Evolutionary conservation across 352 stramenopile species (phyloP).

Genomic region (Phytophthora sojae): DNA sequence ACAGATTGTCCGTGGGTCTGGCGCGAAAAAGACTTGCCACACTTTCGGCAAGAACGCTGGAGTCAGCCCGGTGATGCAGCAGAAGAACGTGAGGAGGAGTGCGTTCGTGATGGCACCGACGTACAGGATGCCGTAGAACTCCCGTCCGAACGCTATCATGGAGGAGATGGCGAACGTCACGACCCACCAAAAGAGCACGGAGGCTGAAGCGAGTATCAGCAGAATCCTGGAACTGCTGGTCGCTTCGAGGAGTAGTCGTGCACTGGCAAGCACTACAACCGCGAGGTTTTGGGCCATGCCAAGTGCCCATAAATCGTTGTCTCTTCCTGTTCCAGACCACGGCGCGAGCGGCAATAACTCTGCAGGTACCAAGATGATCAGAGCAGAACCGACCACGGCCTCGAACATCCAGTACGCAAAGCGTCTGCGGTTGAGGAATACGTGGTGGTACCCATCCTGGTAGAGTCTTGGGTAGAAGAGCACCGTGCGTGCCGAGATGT

Average conservation of each 20-base stretch:
- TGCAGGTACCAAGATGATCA: slow-evolving; percentile 58
- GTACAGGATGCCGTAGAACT: slow-evolving; percentile 68
- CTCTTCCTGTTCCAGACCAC: slow-evolving; percentile 54
- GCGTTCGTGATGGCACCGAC: slow-evolving; percentile 52
- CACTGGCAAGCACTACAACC: slow-evolving; percentile 65
- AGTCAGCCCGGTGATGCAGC: slow-evolving; percentile 37
- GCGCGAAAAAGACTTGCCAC: slow-evolving; percentile 45
- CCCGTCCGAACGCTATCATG: slow-evolving; percentile 57
- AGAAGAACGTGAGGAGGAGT: slow-evolving; percentile 46
- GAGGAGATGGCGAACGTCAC: slow-evolving; percentile 59
- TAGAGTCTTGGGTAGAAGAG: slow-evolving; percentile 63
- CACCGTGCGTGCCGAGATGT: slow-evolving; percentile 56
- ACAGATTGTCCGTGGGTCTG: slow-evolving; percentile 56
- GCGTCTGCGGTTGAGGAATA: slow-evolving; percentile 55
- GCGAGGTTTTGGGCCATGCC: slow-evolving; percentile 72
- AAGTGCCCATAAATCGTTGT: slow-evolving; percentile 77
- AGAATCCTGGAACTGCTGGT: slow-evolving; percentile 39
- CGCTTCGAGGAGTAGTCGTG: slow-evolving; percentile 57
- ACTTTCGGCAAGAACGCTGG: slow-evolving; percentile 42
- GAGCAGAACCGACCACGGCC: slow-evolving; percentile 50
- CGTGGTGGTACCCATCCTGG: slow-evolving; percentile 54
- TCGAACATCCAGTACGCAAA: slow-evolving; percentile 74
- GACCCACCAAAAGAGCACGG: slow-evolving; percentile 59
- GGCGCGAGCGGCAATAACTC: slow-evolving; percentile 52
- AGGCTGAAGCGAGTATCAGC: slow-evolving; percentile 42